phyloP scores from a whole-genome alignment of 768 basidiomycete species.

The Omphalotus guepiniiformis region DNA sequence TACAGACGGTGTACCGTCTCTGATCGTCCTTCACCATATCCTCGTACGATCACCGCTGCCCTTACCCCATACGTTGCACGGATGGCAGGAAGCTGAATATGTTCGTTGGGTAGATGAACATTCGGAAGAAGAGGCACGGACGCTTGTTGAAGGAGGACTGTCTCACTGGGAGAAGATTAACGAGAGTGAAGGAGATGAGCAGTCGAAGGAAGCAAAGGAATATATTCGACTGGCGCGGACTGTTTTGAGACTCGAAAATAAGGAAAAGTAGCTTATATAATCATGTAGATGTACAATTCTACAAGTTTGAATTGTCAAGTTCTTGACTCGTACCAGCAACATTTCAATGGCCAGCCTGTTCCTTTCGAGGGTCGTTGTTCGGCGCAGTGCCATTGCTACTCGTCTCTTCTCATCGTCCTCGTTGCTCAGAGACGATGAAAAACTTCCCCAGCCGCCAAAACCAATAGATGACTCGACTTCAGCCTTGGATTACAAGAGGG shows the following conservation, averaged over 20 bases:
- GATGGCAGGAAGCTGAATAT: conserved; percentile 96
- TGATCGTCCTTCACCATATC: conserved; percentile 89
- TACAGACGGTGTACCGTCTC: conserved; percentile 76
- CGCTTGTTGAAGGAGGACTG: conserved; percentile 75
- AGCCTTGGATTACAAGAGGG: conserved; percentile 86
- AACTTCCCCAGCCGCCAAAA: conserved; percentile 66
- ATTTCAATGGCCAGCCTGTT: conserved; percentile 24
- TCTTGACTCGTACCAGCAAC: conserved; percentile 1
- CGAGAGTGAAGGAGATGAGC: conserved; percentile 51
- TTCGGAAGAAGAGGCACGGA: conserved; percentile 71
- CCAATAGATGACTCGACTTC: conserved; percentile 92
- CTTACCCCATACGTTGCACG: conserved; percentile 84
- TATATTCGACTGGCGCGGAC: conserved; percentile 64
- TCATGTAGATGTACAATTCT: background rate
- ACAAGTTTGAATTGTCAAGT: background rate
- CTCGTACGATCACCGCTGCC: conserved; percentile 84
- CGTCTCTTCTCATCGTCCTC: conserved; percentile 37
- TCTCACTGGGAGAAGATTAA: conserved; percentile 73
- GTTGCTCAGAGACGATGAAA: conserved; percentile 23
- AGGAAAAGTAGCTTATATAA: background rate
- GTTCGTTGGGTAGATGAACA: conserved; percentile 96
- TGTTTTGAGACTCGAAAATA: conserved; percentile 31
- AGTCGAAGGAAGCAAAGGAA: conserved; percentile 43
- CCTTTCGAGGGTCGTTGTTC: conserved; percentile 28
- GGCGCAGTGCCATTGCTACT: conserved; percentile 20